These are phyloP conservation scores for Immersiella caudata DNA, from an alignment of 495 filamentous ascomycete species.

Conservation along the genomic window DNA sequence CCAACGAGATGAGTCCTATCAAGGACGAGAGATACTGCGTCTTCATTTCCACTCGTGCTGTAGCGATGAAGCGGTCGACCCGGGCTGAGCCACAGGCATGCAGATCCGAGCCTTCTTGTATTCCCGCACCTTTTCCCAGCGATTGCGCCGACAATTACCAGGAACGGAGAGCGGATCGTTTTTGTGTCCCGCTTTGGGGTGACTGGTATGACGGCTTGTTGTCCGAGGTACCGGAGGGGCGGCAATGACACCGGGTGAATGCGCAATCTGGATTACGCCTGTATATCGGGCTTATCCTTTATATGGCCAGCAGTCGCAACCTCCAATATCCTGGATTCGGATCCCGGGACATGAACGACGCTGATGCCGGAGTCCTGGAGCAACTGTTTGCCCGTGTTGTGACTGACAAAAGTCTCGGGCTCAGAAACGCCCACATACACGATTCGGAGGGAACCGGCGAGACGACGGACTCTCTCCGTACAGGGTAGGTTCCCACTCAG, in stretches of 20 bases:
- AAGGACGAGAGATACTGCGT: not conserved
- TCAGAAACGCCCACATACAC: conserved; percentile 90
- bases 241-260: conserved; percentile 17
- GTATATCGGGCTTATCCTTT: conserved; percentile 20
- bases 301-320: conserved; percentile 80
- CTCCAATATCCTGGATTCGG: conserved; percentile 78
- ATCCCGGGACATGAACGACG: conserved; percentile 69
- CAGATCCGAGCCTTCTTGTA: not conserved
- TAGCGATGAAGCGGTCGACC: no score
- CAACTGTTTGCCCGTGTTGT: conserved; percentile 71
- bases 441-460: conserved; percentile 64
- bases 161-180: conserved; percentile 9
- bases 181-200: not conserved
- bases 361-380: conserved; percentile 75
- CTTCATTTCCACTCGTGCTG: conserved; percentile 15
- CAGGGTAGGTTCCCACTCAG: conserved; percentile 82
- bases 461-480: conserved; percentile 73
- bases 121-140: conserved; percentile 4
- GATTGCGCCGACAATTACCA: not conserved
- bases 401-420: conserved; percentile 83
- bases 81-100: no score
- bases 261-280: not conserved
- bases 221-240: not conserved
- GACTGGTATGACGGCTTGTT: conserved; percentile 10
- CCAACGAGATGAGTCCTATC: conserved; percentile 6